phyloP scores from a whole-genome alignment of 768 basidiomycete species.

The Mycena amicta region DNA sequence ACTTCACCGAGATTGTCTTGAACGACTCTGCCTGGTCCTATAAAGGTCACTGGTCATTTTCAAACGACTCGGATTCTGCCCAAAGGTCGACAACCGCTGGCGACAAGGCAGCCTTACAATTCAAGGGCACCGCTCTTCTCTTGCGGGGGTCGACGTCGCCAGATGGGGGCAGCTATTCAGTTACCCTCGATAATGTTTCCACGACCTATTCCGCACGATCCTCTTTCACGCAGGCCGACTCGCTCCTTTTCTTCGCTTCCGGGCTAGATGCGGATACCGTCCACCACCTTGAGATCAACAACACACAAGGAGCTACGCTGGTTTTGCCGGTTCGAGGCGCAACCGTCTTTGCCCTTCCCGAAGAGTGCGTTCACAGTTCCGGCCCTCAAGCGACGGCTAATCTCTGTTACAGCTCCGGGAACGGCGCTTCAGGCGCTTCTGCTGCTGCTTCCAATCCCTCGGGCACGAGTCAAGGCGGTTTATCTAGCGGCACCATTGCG shows the following conservation, averaged over 20 bases:
- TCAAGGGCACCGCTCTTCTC: constrained; percentile 65
- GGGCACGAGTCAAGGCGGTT: constrained; percentile 24
- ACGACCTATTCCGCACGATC: constrained; percentile 52
- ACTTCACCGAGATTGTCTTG: constrained; percentile 38
- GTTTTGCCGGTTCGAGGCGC: constrained; percentile 53
- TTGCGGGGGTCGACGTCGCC: constrained; percentile 64
- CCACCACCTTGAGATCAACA: constrained; percentile 59
- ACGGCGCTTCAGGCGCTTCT: constrained; percentile 24
- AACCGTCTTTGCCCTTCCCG: constrained; percentile 34
- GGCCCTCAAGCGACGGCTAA: too few relatives aligned
- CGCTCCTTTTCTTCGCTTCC: constrained; percentile 65
- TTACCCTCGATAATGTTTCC: constrained; percentile 46
- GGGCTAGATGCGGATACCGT: constrained; percentile 52
- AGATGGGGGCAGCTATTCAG: constrained; percentile 44
- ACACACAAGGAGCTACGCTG: constrained; percentile 56
- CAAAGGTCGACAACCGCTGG: constrained; percentile 42
- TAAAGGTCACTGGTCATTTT: constrained; percentile 57
- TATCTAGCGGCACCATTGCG: constrained; percentile 62
- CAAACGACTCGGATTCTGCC: constrained; percentile 21
- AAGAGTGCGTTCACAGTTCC: constrained; percentile 26
- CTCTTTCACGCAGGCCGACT: constrained; percentile 51
- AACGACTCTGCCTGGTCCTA: constrained; percentile 52
- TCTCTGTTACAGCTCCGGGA: constrained; percentile 7
- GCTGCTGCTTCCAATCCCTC: constrained; percentile 13
- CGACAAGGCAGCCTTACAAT: constrained; percentile 45